Percentiles rank a stretch among this genome's conserved stretches.
Evolutionary conservation across 31 red algal genomes (phyloP).

Genomic region (Endocladia muricata): DNA sequence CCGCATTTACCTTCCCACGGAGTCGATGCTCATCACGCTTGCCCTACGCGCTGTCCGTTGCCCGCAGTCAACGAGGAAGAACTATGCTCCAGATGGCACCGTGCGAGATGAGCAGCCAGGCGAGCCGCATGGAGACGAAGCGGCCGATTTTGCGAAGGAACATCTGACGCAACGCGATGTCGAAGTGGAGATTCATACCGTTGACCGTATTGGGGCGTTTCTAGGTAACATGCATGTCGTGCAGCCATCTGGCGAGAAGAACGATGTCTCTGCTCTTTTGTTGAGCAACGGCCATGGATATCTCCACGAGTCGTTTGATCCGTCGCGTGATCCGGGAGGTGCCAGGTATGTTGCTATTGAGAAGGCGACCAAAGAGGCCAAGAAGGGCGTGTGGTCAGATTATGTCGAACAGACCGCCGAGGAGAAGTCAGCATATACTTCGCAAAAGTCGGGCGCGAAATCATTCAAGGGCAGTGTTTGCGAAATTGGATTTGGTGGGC

Average conservation of each 20-base stretch:
- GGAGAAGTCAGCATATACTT: slow-evolving; percentile 1
- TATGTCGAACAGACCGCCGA: slow-evolving; percentile 53
- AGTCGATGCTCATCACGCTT: slow-evolving; percentile 79
- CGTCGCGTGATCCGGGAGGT: slow-evolving; percentile 47
- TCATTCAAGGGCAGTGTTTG: slow-evolving; percentile 54
- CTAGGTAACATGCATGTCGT: slow-evolving; percentile 75
- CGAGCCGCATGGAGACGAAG: slow-evolving; percentile 82
- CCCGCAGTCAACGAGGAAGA: slow-evolving; percentile 57
- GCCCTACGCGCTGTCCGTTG: slow-evolving; percentile 79
- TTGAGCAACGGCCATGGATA: slow-evolving; percentile 70
- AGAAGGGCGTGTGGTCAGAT: slow-evolving; percentile 72
- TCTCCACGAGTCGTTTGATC: slow-evolving; percentile 75
- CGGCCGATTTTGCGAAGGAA: slow-evolving; percentile 65
- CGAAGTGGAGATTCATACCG: slow-evolving; percentile 66
- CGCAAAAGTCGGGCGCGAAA: background rate
- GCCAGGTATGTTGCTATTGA: slow-evolving; percentile 32
- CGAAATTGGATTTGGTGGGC: slow-evolving; percentile 85
- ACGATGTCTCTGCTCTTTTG: slow-evolving; percentile 60
- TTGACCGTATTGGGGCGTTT: slow-evolving; percentile 88
- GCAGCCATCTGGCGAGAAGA: slow-evolving; percentile 42
- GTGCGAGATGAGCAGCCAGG: slow-evolving; percentile 34
- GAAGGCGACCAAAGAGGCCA: slow-evolving; percentile 35
- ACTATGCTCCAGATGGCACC: slow-evolving; percentile 55
- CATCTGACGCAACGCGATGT: slow-evolving; percentile 83
- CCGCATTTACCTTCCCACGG: slow-evolving; percentile 56